phyloP scores from a whole-genome alignment of 768 basidiomycete species.

The Termitomyces sp. region DNA sequence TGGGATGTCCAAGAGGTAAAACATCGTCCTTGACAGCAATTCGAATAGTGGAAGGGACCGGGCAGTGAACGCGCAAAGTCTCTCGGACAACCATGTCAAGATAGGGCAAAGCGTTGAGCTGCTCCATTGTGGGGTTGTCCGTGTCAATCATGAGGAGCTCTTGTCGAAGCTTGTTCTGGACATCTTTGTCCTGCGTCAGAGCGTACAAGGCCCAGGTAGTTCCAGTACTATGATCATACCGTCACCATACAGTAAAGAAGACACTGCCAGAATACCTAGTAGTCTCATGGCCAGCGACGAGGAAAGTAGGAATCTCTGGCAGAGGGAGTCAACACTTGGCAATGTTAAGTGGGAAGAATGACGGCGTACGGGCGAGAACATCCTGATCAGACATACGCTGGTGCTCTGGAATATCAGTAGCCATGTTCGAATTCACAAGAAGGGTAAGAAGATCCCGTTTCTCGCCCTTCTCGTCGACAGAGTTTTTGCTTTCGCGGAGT shows the following conservation, averaged over 20 bases:
- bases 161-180: slow-evolving; percentile 52
- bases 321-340: neutral
- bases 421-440: slow-evolving; percentile 47
- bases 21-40: slow-evolving; percentile 47
- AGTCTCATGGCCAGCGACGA: slow-evolving; percentile 45
- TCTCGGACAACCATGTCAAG: slow-evolving; percentile 64
- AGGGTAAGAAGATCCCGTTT: slow-evolving; percentile 45
- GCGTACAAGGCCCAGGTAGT: slow-evolving; percentile 58
- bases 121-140: slow-evolving; percentile 64
- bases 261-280: slow-evolving; percentile 26
- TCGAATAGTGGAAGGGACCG: slow-evolving; percentile 38
- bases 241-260: neutral
- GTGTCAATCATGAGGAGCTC: slow-evolving; percentile 50
- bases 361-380: slow-evolving; percentile 12
- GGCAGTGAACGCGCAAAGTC: slow-evolving; percentile 50
- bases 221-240: slow-evolving; percentile 26
- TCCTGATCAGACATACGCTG: slow-evolving; percentile 16
- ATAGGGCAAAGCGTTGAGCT: slow-evolving; percentile 59
- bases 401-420: slow-evolving; percentile 28
- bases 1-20: slow-evolving; percentile 42
- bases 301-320: slow-evolving; percentile 44
- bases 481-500: slow-evolving; percentile 35
- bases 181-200: slow-evolving; percentile 39
- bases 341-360: neutral
- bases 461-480: slow-evolving; percentile 11